Base-by-base conservation (phyloP, 2,329 filamentous ascomycete genomes). In the Curvularia eragrostidis region DNA sequence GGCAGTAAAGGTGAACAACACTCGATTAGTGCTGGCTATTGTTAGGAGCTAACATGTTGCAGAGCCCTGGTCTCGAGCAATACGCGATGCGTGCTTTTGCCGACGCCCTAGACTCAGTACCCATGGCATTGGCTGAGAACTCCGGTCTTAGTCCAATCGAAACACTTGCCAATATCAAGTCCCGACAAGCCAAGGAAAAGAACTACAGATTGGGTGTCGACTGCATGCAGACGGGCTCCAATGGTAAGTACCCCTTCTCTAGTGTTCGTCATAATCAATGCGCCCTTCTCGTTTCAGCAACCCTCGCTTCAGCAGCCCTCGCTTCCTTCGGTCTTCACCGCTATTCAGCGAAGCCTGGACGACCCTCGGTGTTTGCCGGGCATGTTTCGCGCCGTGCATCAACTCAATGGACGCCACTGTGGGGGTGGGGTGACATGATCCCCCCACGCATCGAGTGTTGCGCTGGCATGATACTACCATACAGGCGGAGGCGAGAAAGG, bases 31-130 rank as follows among this genome's bases (percentile, higher is more conserved):
- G n/a, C 3, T 2, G 21, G 34, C 19, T 32, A 9, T 44, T 32
- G n/a, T 30, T 41, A 39, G 48, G n/a, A 38, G 46, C 48, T 66
- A 57, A 67, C 46, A 52, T 46, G 9, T 32, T 39, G 41, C 75
- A 87, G 88, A 97, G 92, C 51, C 91, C 93, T 23, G 95, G 95
- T n/a, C 87, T 99, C 38, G 94, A 97, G 81, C 95, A 99, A 80
- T 99, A 99, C 79, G 93, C 94, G 65, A 99, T 99, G 94, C 91
- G 95, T 61, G 95, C 95, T 23, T 99, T 99, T 75, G 87, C 95
- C 60, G 94, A 98, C 78, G 96, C 95, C 5, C 87, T 99, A 34
- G 95, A 99, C 78, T 85, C 91, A 1, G 85, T 99, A 1, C 95
- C 95, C 32, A 95, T 99, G 92, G 92, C 95, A 1, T 85, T 99